A percentile compares a stretch with the other conserved stretches of the same genome.
These are phyloP conservation scores for Ustilago curta DNA, from an alignment of 1,284 basidiomycete species.

Conservation along the genomic window DNA sequence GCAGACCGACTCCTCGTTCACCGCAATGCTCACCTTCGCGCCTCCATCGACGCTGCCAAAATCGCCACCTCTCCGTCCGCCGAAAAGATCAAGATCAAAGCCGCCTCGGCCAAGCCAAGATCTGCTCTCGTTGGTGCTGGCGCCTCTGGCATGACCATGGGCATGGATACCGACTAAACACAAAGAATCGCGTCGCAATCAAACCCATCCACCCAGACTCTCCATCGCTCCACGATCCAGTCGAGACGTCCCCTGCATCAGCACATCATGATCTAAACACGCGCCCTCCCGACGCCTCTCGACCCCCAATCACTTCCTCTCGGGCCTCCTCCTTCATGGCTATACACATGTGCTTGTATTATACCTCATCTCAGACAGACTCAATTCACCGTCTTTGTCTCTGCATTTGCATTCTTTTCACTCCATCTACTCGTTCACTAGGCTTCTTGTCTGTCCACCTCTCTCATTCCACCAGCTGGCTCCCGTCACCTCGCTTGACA, in stretches of 20 bases:
- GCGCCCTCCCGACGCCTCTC: neutral
- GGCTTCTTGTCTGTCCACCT: neutral
- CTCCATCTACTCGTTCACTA: neutral
- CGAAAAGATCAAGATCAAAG: conserved; percentile 57
- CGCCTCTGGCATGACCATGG: conserved; percentile 55
- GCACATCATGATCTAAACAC: neutral
- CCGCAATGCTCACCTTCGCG: conserved; percentile 62
- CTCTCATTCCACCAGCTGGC: too few species aligned
- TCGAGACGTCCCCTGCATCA: too few species aligned
- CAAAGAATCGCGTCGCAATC: too few species aligned
- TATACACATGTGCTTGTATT: conserved; percentile 37
- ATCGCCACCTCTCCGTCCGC: conserved; percentile 35
- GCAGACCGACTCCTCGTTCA: conserved; percentile 64
- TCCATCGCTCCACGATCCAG: neutral
- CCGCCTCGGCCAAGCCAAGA: conserved; percentile 46
- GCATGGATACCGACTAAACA: conserved; percentile 54
- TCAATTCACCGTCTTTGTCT: conserved; percentile 6
- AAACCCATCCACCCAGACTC: neutral
- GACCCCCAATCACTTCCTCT: neutral
- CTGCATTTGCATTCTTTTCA: conserved; percentile 32
- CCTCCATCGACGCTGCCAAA: conserved; percentile 49
- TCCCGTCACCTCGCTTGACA: too few species aligned
- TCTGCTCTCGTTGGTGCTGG: conserved; percentile 56
- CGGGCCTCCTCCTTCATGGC: neutral
- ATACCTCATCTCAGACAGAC: conserved; percentile 32